A percentile compares a stretch with the other conserved stretches of the same genome.
phyloP scores from a whole-genome alignment of 2,329 filamentous ascomycete species.

The Karstenula rhodostoma region DNA sequence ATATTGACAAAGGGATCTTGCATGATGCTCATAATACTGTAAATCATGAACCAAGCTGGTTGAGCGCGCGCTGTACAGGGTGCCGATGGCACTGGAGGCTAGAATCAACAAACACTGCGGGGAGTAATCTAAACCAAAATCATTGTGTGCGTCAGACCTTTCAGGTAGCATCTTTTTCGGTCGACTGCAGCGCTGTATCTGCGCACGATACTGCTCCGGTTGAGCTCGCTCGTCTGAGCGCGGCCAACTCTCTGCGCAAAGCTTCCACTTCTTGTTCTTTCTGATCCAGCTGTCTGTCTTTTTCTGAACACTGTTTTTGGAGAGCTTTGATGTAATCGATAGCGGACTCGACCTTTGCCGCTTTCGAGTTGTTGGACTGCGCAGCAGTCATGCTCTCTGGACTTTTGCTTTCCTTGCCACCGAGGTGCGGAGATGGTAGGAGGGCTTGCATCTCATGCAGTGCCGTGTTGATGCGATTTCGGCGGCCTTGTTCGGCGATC shows the following conservation, averaged over 20 bases:
- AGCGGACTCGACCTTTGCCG: slow-evolving; percentile 95
- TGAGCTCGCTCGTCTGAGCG: slow-evolving; percentile 33
- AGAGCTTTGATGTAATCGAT: slow-evolving; percentile 93
- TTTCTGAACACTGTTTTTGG: slow-evolving; percentile 74
- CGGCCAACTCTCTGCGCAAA: slow-evolving; percentile 60
- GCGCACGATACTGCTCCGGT: slow-evolving; percentile 13
- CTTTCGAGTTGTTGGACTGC: slow-evolving; percentile 73
- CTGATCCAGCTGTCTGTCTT: slow-evolving; percentile 68
- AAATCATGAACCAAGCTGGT: not conserved
- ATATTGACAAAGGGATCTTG: not conserved
- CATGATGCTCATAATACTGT: slow-evolving; percentile 10
- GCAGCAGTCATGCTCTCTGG: slow-evolving; percentile 44
- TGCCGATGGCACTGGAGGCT: slow-evolving; percentile 1
- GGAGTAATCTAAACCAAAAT: slow-evolving; percentile 5
- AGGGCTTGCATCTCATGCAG: slow-evolving; percentile 89
- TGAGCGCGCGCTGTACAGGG: not conserved
- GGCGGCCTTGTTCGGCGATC: slow-evolving; percentile 92
- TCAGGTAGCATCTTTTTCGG: slow-evolving; percentile 12
- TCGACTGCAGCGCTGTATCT: slow-evolving; percentile 9
- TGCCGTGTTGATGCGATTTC: slow-evolving; percentile 94
- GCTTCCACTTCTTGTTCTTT: slow-evolving; percentile 68
- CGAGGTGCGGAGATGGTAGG: slow-evolving; percentile 67
- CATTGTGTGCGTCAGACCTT: not conserved
- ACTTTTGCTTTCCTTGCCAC: slow-evolving; percentile 44
- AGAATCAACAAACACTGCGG: not conserved